Base-by-base conservation (phyloP, 2,329 filamentous ascomycete species). In the Xenoacremonium recifei region DNA sequence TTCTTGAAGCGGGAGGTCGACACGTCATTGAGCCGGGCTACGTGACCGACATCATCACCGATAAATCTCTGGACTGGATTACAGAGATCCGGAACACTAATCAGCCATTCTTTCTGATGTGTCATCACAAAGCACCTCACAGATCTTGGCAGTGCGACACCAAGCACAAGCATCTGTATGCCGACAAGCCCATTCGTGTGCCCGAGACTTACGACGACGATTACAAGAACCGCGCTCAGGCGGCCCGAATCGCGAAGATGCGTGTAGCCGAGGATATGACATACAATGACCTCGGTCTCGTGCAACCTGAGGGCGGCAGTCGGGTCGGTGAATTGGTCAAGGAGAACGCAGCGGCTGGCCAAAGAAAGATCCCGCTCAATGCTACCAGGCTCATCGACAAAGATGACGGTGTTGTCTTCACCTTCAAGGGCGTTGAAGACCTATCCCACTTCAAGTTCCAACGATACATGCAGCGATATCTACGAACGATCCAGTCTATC, bases 121-220 rank as follows among this genome's bases (percentile, higher is more conserved):
- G 73, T 50, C 75, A 78, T 47, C 75, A 79, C 54, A 79, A 79
- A 48, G 75, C 75, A 1, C 75, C 75, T 0, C 75, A 79, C 47
- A 63, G 73, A 4, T 68, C 63, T 12, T 78, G 75, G 75, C 73
- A 78, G 49, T 75, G 62, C 39, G 61, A 77, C 43, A 50, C 63
- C 5, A 72, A 72, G 46, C 71, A 79, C 55, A 71, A 70, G 42
- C 31, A 67, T 32, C 55, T 77, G 2, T 79, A 77, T 53, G 64
- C n/a, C n/a, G n/a, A 57, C 1, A 68, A 77, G 6, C 66, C 65
- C 1, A 59, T 76, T 32, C 60, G 60, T 10, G 49, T 77, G 0
- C 75, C 75, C 0, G 73, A 77, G 33, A 78, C 75, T 0, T 78
- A 73, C 47, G 66, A 58, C 12, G 75, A 78, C 37, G 72, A 78